Conservation (phyloP, 805 yeast species). For the Cyberlindnera nakhonratchasimensis region DNA sequence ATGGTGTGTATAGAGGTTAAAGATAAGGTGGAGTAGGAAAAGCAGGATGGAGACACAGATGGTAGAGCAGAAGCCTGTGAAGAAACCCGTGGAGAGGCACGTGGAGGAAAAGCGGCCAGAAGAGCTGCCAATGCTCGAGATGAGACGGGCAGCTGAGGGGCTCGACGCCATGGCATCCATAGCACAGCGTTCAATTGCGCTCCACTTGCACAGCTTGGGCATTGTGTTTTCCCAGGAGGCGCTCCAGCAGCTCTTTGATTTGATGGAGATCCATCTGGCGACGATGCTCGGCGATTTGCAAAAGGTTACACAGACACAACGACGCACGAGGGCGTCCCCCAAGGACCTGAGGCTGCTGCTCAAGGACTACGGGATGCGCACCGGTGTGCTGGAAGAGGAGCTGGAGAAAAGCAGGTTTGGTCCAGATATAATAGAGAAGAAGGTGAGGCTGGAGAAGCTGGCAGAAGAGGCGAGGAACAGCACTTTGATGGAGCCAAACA, state of each 20-base stretch:
- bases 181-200: conserved; percentile 33
- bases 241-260: conserved; percentile 35
- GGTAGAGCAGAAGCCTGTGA: background rate
- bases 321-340: conserved; percentile 53
- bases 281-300: conserved; percentile 42
- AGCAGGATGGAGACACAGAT: too few relatives aligned
- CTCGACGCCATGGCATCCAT: conserved; percentile 31
- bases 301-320: conserved; percentile 52
- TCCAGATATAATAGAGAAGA: conserved; percentile 19
- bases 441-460: conserved; percentile 13
- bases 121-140: conserved; percentile 4
- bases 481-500: conserved; percentile 23
- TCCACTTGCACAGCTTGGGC: conserved; percentile 34
- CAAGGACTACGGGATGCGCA: conserved; percentile 39
- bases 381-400: conserved; percentile 40
- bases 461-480: conserved; percentile 17
- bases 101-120: background rate
- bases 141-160: conserved; percentile 5
- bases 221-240: conserved; percentile 34
- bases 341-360: conserved; percentile 48
- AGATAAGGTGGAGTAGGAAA: too few relatives aligned
- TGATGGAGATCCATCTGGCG: conserved; percentile 35
- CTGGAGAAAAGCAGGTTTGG: conserved; percentile 23
- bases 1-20: too few relatives aligned
- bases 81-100: background rate